Base-by-base conservation (phyloP, 2,329 filamentous ascomycete species). In the Polychaeton citri region DNA sequence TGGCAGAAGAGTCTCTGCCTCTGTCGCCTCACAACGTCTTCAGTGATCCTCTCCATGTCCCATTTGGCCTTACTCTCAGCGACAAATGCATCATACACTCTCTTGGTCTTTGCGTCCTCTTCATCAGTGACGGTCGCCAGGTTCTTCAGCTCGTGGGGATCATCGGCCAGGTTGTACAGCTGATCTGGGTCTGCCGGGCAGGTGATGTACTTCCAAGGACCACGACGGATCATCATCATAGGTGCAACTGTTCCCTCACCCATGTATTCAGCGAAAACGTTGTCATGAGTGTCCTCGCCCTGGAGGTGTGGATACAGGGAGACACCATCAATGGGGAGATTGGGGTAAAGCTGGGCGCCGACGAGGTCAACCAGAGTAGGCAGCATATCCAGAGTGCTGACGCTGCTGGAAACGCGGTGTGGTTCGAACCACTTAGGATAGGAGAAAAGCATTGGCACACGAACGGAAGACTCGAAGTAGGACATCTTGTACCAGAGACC, bases 401-500 rank as follows among this genome's bases (percentile, higher is more conserved):
- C 87, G 45, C 87, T 92, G 58, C 88, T 69, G 13, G 71, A 69
- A 19, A 95, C 81, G 21, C 76, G 79, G 63, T 77, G 84, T 20
- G 86, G 78, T 10, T 68, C 57, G 59, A 88, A 93, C 42, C 70
- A 71, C 49, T 76, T 69, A 18, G 87, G 87, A 50, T 87, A 76
- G 59, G 85, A 79, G 55, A 94, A 72, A 45, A 95, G 68, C 55
- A 95, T 77, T 1, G 87, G 87, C 16, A 95, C 87, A 19, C 87
- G 80, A 32, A 85, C 84, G 9, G 85, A 93, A 28, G 79, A 79
- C 69, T 95, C 87, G 51, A 86, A 94, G 72, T 90, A 95, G 54
- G 76, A 85, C 87, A 95, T 95, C 71, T 95, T 95, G 68, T 94
- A 87, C 87, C 87, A 95, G 32, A 95, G 66, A 5, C 82, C 81